Conservation (phyloP, 768 basidiomycete genomes). For the Collybia nuda region DNA sequence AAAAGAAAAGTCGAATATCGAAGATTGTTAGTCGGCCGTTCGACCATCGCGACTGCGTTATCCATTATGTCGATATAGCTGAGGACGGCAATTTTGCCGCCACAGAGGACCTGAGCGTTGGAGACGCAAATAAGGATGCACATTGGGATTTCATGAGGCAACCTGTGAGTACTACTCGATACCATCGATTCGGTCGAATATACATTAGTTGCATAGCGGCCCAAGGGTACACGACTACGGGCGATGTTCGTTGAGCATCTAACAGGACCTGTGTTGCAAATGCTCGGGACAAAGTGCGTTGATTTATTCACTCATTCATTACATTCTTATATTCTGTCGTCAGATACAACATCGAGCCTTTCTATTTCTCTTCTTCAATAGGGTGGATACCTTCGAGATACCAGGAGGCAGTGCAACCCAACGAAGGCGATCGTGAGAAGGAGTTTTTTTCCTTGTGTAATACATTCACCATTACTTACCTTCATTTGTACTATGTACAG, state of each 20-base stretch:
- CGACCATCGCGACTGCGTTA: conserved; percentile 19
- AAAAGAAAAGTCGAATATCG: conserved; percentile 35
- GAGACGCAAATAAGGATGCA: conserved; percentile 17
- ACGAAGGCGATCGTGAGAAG: conserved; percentile 38
- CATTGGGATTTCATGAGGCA: conserved; percentile 33
- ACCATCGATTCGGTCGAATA: background rate
- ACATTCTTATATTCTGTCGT: background rate
- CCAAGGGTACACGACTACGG: conserved; percentile 38
- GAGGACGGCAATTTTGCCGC: conserved; percentile 30
- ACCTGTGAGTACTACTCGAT: conserved; percentile 22
- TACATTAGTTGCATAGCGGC: conserved; percentile 16
- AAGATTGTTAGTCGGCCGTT: conserved; percentile 21
- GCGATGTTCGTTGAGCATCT: conserved; percentile 52
- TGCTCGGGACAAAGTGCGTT: conserved; percentile 48
- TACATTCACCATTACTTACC: conserved; percentile 48
- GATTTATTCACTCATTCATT: background rate
- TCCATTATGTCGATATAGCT: conserved; percentile 41
- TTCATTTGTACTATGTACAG: conserved; percentile 44
- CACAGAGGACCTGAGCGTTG: conserved; percentile 17
- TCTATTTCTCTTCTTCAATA: conserved; percentile 62
- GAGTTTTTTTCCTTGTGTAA: background rate
- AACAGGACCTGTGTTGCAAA: conserved; percentile 49
- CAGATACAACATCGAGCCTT: conserved; percentile 57
- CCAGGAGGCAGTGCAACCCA: conserved; percentile 38
- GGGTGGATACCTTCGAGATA: conserved; percentile 63